Evolutionary conservation across 1,284 basidiomycete genomes (phyloP), one percentile per base, ranked within the genome.

Genomic region (Vanrija sp.): DNA sequence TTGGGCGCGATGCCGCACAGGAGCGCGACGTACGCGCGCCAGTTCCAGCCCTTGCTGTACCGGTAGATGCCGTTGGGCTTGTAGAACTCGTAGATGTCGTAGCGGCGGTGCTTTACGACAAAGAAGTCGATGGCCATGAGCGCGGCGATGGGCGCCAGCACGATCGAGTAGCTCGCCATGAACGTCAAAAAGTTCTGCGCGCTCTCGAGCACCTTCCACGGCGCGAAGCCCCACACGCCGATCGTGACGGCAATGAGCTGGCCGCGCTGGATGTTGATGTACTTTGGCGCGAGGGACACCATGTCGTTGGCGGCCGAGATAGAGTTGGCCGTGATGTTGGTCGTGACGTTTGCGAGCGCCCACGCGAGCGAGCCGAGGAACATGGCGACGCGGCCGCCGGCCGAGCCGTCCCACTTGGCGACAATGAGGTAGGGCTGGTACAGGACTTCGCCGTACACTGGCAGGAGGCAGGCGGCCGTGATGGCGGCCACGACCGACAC

Each of bases 241-340:
- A 89, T 68, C 49, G 88, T 67, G 1, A 85, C 84, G 57, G 85
- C 87, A 45, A 89, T 79, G 51, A 86, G 70, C 72, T 88, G 86
- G 0, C 87, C 87, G 9, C 87, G 79, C 19, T 81, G 78, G 62
- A 89, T 88, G 68, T 89, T 86, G 75, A 89, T 83, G 64, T 83
- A 88, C 54, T 70, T 64, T 2, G 69, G 65, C 16, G 64, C 61
- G 22, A 67, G 72, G 3, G 83, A 85, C 16, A 83, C 84, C 78
- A 88, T 82, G 70, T 89, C 84, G 70, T 88, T 90, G 1, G 86
- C 87, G 3, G 86, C 85, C 20, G 84, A 85, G 54, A 89, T 77
- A 39, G 83, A 85, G 73, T 89, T 79, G 55, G 73, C 70, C 24
- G 70, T 76, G 57, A 85, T 54, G 67, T 88, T 89, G 47, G 85